Evolutionary conservation across 371 early-diverging fungal genomes (phyloP), one percentile per base, ranked within the genome.

Genomic region (Rhizopus microsporus): DNA sequence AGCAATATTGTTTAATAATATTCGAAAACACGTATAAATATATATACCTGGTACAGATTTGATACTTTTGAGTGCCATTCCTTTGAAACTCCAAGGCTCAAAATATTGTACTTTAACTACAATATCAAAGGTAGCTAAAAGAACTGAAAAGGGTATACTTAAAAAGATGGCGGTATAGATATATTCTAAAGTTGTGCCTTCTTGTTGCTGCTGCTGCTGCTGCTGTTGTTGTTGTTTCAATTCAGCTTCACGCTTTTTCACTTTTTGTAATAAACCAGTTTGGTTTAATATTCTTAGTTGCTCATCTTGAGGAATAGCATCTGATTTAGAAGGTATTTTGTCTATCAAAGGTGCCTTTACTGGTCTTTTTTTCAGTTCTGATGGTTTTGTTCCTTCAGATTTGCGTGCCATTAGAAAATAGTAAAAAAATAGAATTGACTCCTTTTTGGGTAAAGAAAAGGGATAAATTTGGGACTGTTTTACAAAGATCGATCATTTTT

Each of bases 61-160:
- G 12, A 69, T 29, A 15, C 71, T 59, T 44, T 76, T 78, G 8
- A 59, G 33, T 4, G 71, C 44, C 37, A 80, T 50, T 7, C 74
- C 69, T 10, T 42, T 17, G 45, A 66, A 73, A 39, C 65, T 62
- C 73, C 83, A 84, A 12, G 73, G 71, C 56, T 84, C 85, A 23
- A 71, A 74, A 43, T 71, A 84, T 58, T 84, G 85, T 3, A 82
- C 74, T 43, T 80, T 81, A 15, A 84, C 85, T 3, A 80, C 74
- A 37, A 84, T 71, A 47, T 84, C 83, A 69, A 84, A 82, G 17
- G 82, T 74, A 12, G 76, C 77, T 50, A 84, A 63, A 10, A 84
- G 61, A 44, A 80, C 73, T 1, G 75, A 75, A 65, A 81, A 82
- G 1, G 85, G 85, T 51, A 84, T 75, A 32, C 72, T 72, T 34